These are phyloP conservation scores for Coniella lustricola DNA, from an alignment of 2,329 filamentous ascomycete species.

Conservation along the genomic window DNA sequence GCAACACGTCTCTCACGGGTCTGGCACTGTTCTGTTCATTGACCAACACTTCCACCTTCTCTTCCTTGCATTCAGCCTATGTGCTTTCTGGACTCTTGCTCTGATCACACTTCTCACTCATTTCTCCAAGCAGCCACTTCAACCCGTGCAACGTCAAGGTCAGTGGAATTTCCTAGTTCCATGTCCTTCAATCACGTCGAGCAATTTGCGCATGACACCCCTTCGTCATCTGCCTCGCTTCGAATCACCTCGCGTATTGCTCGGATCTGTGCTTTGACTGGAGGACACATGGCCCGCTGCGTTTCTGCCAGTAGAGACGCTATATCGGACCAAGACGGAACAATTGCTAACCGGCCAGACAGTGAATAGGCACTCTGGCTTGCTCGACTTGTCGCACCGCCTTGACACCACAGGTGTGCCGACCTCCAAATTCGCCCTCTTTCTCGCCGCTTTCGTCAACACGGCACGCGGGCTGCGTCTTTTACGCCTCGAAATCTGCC, in stretches of 20 bases:
- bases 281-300: too few relatives aligned
- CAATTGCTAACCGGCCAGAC: not conserved
- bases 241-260: too few relatives aligned
- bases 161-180: not conserved
- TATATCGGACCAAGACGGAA: too few relatives aligned
- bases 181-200: not conserved
- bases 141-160: too few relatives aligned
- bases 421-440: conserved; percentile 4
- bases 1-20: not conserved
- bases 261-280: too few relatives aligned
- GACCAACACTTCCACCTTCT: not conserved
- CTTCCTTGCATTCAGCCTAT: not conserved
- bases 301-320: too few relatives aligned
- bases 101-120: too few relatives aligned
- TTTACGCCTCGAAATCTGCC: conserved; percentile 1
- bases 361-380: not conserved
- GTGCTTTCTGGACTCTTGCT: too few relatives aligned
- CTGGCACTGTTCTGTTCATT: not conserved
- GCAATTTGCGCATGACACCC: too few relatives aligned
- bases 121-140: too few relatives aligned
- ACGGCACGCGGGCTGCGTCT: conserved; percentile 11
- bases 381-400: not conserved
- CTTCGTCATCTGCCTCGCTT: too few relatives aligned
- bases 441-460: not conserved
- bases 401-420: not conserved